These are phyloP conservation scores for Caryopteris hybrid DNA, from an alignment of 305 asterid species.

Conservation along the genomic window DNA sequence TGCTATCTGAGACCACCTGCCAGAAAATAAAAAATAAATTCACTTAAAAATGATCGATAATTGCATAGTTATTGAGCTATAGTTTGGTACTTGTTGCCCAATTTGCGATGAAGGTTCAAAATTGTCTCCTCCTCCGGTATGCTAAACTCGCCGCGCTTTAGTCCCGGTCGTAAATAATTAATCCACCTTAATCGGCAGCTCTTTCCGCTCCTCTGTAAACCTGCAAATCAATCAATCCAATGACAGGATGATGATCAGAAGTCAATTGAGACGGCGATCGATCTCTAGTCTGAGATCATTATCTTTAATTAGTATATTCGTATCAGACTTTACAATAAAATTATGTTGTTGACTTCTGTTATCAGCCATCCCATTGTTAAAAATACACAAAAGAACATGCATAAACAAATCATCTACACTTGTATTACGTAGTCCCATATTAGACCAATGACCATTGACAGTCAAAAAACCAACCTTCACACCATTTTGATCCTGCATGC, in stretches of 20 bases:
- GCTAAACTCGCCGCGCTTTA: conserved; percentile 59
- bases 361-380: too few species aligned
- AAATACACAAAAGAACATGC: too few species aligned
- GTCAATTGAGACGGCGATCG: conserved; percentile 17
- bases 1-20: conserved; percentile 89
- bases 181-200: conserved; percentile 92
- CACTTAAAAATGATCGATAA: too few species aligned
- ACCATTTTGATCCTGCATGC: too few species aligned
- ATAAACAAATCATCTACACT: too few species aligned
- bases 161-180: conserved; percentile 76
- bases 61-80: neutral
- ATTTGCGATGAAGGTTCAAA: conserved; percentile 53
- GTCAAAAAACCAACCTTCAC: too few species aligned
- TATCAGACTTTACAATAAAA: too few species aligned
- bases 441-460: too few species aligned
- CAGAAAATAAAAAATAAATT: neutral
- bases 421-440: too few species aligned
- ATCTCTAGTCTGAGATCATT: neutral
- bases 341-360: too few species aligned
- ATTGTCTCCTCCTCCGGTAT: conserved; percentile 52
- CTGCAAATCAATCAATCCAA: conserved; percentile 28
- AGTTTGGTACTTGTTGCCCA: conserved; percentile 80
- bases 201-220: conserved; percentile 77
- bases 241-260: neutral
- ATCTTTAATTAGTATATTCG: too few species aligned